These are phyloP conservation scores for Gossypium turneri DNA, from an alignment of 345 rosid species.

Conservation along the genomic window DNA sequence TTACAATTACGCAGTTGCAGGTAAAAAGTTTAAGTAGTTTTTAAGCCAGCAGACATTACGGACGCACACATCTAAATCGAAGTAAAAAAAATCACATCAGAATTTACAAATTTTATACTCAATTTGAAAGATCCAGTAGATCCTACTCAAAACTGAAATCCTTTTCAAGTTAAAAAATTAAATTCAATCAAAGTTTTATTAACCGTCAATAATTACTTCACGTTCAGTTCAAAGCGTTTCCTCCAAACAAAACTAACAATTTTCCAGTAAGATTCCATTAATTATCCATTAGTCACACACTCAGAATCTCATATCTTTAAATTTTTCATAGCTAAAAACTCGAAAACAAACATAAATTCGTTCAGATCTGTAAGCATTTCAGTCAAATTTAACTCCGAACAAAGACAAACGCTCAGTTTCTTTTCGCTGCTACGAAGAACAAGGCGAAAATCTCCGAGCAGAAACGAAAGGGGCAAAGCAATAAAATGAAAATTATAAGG, in stretches of 20 bases:
- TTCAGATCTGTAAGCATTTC: constrained; percentile 21
- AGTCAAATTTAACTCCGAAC: not conserved
- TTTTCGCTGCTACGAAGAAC: not conserved
- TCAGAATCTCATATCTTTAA: constrained; percentile 18
- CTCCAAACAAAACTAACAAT: not conserved
- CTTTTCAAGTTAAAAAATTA: not conserved
- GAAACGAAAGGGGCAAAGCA: not conserved
- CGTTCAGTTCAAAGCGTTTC: not conserved
- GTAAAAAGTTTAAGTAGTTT: not conserved
- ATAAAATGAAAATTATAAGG: not conserved
- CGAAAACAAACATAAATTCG: not conserved
- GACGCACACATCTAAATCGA: not conserved
- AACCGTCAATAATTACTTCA: not conserved
- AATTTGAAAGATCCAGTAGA: constrained; percentile 4
- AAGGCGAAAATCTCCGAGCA: not conserved
- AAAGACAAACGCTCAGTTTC: not conserved
- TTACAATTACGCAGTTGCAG: not conserved
- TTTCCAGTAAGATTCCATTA: not conserved
- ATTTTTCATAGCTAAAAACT: not conserved
- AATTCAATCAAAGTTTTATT: not conserved
- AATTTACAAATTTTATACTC: not conserved
- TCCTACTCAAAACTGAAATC: not conserved
- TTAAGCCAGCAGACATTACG: not conserved
- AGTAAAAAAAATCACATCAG: not conserved
- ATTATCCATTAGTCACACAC: not conserved